Base-by-base conservation (phyloP, 2,329 filamentous ascomycete genomes). In the Penicillium glabrum region DNA sequence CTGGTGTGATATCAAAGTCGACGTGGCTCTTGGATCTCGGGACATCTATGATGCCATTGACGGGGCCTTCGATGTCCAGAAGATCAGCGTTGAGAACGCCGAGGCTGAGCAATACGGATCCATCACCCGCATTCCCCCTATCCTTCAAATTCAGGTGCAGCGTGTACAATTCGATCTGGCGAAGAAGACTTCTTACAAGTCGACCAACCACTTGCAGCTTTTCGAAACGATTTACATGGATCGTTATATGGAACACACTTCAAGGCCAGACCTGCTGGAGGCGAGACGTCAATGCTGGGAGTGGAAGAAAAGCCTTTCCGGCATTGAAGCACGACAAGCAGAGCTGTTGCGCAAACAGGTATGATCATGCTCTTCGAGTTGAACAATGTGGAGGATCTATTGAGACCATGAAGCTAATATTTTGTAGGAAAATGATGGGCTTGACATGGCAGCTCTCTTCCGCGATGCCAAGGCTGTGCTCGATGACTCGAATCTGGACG, bases 131-230 rank as follows among this genome's bases (percentile, higher is more conserved):
- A 79, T 93, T 11, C 92, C 95, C 0, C 92, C 93, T 0, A 85
- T 99, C 31, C 79, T 98, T 19, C 93, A 97, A 67, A 86, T 99
- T 45, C 89, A 92, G 62, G 90, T 99, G 31, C 91, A 96, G 69
- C 87, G 95, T 5, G 88, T 90, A 4, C 87, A 89, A 57, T 91
- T 86, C 50, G 87, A 91, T 61, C 82, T 83, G 7, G 82, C 82
- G 44, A 80, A 78, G 54, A 82, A 82, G 54, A 78, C 79, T 23
- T 81, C 84, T 2, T 83, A 80, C 67, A 96, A 96, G 69, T 91
- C 92, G 27, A 86, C 86, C 53, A 87, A 92, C 59, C 86, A 90
- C 11, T 84, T 99, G 13, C 82, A 86, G 21, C 85, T 99, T n/a
- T 87, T 89, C 5, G 88, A 95, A 62, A 87, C 83, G 2, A 82